Evolutionary conservation across 2,329 filamentous ascomycete genomes (phyloP), one percentile per base, ranked within the genome.

Genomic region (Scortechinia acanthostroma): DNA sequence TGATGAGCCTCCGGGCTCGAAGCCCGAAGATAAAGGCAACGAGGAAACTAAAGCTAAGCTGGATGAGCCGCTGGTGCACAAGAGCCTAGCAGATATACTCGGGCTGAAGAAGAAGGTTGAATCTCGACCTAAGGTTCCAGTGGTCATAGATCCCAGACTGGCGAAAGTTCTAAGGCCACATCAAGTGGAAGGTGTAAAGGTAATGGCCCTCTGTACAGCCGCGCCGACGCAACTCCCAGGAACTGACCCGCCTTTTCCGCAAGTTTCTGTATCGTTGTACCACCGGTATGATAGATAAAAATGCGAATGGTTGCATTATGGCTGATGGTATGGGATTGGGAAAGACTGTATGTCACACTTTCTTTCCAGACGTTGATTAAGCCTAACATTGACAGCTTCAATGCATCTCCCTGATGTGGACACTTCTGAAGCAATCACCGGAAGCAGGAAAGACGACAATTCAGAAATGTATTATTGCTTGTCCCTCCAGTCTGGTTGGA

Each of bases 281-380:
- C 4, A 97, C 91, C 1, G 93, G 93, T n/a, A 76, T 97, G 74
- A 87, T 97, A 46, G 93, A 97, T 55, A 77, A 86, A 28, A 91
- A 91, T 55, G 93, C 93, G 43, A 88, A 96, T 61, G 93, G 93
- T 2, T 98, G 93, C 65, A 98, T 98, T 60, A 98, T 98, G 93
- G 93, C 93, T 45, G 93, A 98, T 61, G 93, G 96, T 61, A 98
- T 98, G 93, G 93, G 93, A 54, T 70, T 98, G 22, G 93, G 93
- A 46, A 98, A 98, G 68, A 98, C 93, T 16, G 35, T 40, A 40
- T 40, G 35, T 10, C 10, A 30, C 25, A 30, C 10, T 30, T n/a
- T 10, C 10, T 30, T 40, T 40, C 10, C 17, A 40, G 35, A 30
- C 10, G 25, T n/a, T 10, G 14, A 40, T 19, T 6, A 10, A 17